These are phyloP conservation scores for Leonotis leonurus DNA, from an alignment of 257 asterid genomes.

Conservation along the genomic window DNA sequence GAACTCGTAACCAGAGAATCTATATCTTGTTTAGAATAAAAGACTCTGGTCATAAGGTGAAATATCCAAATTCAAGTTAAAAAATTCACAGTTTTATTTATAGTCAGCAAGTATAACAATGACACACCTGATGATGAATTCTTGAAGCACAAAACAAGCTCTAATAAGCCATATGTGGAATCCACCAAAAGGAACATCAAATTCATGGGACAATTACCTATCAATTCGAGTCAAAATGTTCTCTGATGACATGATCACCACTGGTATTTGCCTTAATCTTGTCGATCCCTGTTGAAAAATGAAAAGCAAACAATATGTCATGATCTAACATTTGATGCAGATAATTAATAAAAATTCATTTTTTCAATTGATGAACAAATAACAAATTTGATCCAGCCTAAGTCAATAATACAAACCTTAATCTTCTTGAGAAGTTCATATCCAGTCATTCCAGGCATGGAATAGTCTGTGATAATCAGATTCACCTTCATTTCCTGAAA, in stretches of 20 bases:
- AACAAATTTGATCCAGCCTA: not conserved
- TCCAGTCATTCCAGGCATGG: conserved; percentile 99
- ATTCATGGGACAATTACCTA: conserved; percentile 47
- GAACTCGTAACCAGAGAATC: too few species aligned
- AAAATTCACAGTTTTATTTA: too few species aligned
- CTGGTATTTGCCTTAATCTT: conserved; percentile 59
- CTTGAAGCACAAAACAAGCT: too few species aligned
- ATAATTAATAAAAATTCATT: not conserved
- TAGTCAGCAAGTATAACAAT: too few species aligned
- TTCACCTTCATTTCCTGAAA: conserved; percentile 85
- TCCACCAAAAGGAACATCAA: too few species aligned
- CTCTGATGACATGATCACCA: conserved; percentile 88
- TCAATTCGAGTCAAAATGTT: conserved; percentile 62
- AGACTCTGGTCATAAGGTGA: too few species aligned
- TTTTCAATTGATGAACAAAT: not conserved
- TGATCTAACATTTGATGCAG: not conserved
- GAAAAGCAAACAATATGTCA: not conserved
- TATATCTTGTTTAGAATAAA: too few species aligned
- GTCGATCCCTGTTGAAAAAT: conserved; percentile 55
- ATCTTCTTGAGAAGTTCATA: conserved; percentile 85
- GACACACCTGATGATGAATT: too few species aligned
- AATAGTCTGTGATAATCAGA: conserved; percentile 76
- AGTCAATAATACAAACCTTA: conserved; percentile 52
- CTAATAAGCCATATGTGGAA: too few species aligned
- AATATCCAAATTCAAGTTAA: too few species aligned